Percentiles rank a stretch among this genome's conserved stretches.
Conservation (phyloP, 1,139 yeast genomes). For the Sugiyamaella neomexicana region DNA sequence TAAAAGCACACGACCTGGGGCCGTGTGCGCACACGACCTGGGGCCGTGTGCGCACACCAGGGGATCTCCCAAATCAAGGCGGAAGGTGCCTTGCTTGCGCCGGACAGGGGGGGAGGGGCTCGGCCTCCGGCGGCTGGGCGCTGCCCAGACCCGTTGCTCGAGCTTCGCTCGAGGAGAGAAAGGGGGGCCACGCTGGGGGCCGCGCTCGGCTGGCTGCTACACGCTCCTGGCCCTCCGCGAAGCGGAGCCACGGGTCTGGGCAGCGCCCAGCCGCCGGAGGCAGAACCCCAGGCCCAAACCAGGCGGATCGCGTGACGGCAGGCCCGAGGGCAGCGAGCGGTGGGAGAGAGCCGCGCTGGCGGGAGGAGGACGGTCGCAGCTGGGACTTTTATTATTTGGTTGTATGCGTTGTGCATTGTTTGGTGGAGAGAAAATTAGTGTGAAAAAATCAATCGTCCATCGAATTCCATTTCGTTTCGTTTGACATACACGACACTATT, state of each 20-base stretch:
- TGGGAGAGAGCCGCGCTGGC: not conserved
- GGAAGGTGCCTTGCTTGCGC: too few relatives aligned
- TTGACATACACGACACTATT: conserved; percentile 3
- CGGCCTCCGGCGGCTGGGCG: too few relatives aligned
- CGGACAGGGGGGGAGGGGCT: too few relatives aligned
- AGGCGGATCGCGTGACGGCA: not conserved
- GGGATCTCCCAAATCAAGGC: too few relatives aligned
- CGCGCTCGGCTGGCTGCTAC: not conserved
- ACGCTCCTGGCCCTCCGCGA: not conserved
- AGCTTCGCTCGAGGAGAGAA: too few relatives aligned
- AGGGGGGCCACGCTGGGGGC: too few relatives aligned
- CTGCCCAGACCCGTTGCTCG: too few relatives aligned
- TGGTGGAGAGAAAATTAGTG: conserved; percentile 3
- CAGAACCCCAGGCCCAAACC: too few relatives aligned
- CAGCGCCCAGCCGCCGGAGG: not conserved
- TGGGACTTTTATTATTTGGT: not conserved
- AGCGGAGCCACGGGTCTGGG: not conserved
- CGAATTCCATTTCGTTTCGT: conserved; percentile 6
- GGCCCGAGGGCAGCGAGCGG: not conserved
- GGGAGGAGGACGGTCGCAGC: not conserved
- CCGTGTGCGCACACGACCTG: too few relatives aligned
- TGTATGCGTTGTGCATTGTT: conserved; percentile 3
- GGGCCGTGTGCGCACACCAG: too few relatives aligned
- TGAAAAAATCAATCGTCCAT: conserved; percentile 12
- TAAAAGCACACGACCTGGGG: too few relatives aligned